Evolutionary conservation across 805 yeast species (phyloP), one percentile per base, ranked within the genome.

Genomic region (Scheffersomyces amazonensis): DNA sequence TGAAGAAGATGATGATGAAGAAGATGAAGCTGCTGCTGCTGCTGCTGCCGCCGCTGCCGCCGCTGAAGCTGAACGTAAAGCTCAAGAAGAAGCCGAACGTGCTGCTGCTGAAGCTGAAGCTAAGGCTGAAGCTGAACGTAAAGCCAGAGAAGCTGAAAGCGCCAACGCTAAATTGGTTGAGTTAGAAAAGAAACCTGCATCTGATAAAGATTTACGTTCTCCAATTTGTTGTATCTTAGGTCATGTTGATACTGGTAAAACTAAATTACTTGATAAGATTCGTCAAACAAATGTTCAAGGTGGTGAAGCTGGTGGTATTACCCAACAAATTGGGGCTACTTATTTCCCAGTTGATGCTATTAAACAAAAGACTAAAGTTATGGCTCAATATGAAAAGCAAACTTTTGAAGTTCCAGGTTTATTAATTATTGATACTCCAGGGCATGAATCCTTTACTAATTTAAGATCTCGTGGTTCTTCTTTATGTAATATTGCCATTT

Each of bases 241-340:
- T 62, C 99, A 93, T 74, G 99, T 93, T 67, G 99, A 93, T 76
- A 93, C 99, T 41, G 99, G 99, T 82, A 93, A 93, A 69, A 93
- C 99, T 50, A 93, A 93, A 64, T 78, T 93, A 49, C 76, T 93
- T 62, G 99, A 93, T 62, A 93, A 93, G 68, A 83, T 93, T 52
- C 91, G 99, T 73, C 97, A 91, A 73, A 93, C 98, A 30, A 93
- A 93, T 59, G 99, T 93, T 44, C 99, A 93, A 73, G 99, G 97
- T 64, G 99, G 99, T 60, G 99, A 93, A 73, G 99, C 99, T 39
- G 99, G 99, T 74, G 99, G 99, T 74, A 93, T 93, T 64, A 93
- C 99, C 48, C 99, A 93, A 77, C 99, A 93, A 71, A 93, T 93
- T 60, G 99, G 99, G 80, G 99, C 99, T 40, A 93, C 99, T 16